Base-by-base conservation (phyloP, 2,329 filamentous ascomycete species). In the Alternaria hordeiaustralica region DNA sequence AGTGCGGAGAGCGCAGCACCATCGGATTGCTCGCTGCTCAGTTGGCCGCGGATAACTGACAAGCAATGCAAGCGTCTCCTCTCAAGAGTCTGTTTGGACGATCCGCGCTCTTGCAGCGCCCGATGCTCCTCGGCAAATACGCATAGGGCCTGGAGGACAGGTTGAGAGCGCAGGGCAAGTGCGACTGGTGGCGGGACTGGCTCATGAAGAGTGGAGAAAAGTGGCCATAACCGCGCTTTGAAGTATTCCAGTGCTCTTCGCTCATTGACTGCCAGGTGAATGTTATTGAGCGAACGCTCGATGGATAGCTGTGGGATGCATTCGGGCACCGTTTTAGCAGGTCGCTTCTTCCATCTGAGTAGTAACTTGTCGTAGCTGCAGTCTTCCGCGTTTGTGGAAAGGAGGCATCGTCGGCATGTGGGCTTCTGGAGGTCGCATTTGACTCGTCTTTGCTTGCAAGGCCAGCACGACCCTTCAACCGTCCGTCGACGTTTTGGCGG, bases 201-300 rank as follows among this genome's bases (percentile, higher is more conserved):
- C 44, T 67, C 44, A 20, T 55, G 43, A 13, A 56, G 36, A n/a
- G 64, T 68, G 4, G 61, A 64, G 21, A 68, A 55, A 15, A 67
- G 54, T 15, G 66, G 66, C 66, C 66, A 68, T 23, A 68, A 26
- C 8, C 66, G 64, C 5, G 36, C 64, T 41, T 54, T 55, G 55
- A 68, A 68, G 45, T 68, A 67, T 30, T 68, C 66, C 11, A 68
- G 20, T 21, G 66, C 61, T 53, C 47, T 67, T 36, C 58, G 65
- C 33, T 68, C 66, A 36, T 68, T 62, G 13, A 58, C 26, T 23
- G 64, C 61, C 46, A 68, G 28, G 20, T 50, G 49, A 5, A 41
- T 50, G 44, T 25, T 57, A 28, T 59, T 53, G 26, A 62, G 49
- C 12, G 60, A 20, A 28, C 25, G 41, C 15, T 43, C 55, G 33